Conservation (phyloP, 345 rosid genomes). For the Diplotaxis tenuifolia region DNA sequence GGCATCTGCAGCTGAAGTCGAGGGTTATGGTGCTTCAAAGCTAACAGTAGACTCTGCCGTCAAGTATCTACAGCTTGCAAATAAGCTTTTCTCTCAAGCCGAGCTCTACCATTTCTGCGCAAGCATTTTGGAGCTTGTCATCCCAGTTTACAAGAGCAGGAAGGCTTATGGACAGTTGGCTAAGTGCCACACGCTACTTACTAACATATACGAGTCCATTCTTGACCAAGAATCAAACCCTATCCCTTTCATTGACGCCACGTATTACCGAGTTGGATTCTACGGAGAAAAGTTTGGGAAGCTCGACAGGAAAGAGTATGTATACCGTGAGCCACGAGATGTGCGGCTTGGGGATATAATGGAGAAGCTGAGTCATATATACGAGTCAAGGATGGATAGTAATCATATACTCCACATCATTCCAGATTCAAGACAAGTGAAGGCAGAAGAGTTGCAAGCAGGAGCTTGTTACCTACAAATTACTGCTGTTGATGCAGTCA, state of each 20-base stretch:
- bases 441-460: constrained; percentile 93
- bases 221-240: constrained; percentile 97
- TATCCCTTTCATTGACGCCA: constrained; percentile 94
- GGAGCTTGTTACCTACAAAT: constrained; percentile 95
- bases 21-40: constrained; percentile 99
- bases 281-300: constrained; percentile 91
- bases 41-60: constrained; percentile 99
- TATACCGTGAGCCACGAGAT: constrained; percentile 95
- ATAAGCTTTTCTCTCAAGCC: constrained; percentile 94
- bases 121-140: constrained; percentile 92
- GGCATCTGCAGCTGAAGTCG: constrained; percentile 99
- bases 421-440: constrained; percentile 95
- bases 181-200: constrained; percentile 86
- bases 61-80: constrained; percentile 92
- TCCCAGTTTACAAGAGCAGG: constrained; percentile 96
- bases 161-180: constrained; percentile 96
- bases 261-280: constrained; percentile 97
- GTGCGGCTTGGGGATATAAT: constrained; percentile 97
- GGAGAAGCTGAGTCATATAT: constrained; percentile 97
- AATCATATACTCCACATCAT: constrained; percentile 82
- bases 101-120: constrained; percentile 98
- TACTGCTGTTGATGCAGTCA: constrained; percentile 94
- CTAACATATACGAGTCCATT: constrained; percentile 83
- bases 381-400: constrained; percentile 90
- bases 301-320: constrained; percentile 79